These are phyloP conservation scores for Bondarzewia mesenterica DNA, from an alignment of 1,284 basidiomycete genomes.

Conservation along the genomic window DNA sequence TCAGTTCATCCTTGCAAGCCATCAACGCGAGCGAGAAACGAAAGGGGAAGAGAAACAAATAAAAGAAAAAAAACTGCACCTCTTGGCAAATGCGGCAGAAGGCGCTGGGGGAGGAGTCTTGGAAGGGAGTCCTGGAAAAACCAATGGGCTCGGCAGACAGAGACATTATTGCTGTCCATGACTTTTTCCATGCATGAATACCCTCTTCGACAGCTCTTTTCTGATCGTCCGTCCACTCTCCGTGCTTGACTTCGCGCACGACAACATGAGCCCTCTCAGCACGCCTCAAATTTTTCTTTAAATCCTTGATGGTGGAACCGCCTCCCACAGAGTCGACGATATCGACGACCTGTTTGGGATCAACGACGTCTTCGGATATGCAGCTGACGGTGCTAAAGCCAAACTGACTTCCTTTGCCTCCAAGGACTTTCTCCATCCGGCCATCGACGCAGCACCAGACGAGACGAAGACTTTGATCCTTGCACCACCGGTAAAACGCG, in stretches of 20 bases:
- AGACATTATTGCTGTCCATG: conserved; percentile 52
- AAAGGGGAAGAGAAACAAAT: conserved; percentile 10
- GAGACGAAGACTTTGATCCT: conserved; percentile 22
- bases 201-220: conserved; percentile 30
- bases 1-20: too few relatives aligned
- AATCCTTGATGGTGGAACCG: conserved; percentile 29
- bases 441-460: conserved; percentile 36
- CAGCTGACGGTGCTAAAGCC: conserved; percentile 34
- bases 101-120: conserved; percentile 86
- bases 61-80: conserved; percentile 35
- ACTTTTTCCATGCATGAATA: conserved; percentile 30
- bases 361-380: conserved; percentile 35
- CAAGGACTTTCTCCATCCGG: conserved; percentile 29
- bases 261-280: conserved; percentile 31
- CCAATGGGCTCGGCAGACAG: conserved; percentile 73
- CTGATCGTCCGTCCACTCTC: conserved; percentile 27
- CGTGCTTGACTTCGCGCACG: conserved; percentile 22
- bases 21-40: too few relatives aligned
- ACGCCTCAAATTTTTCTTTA: conserved; percentile 37
- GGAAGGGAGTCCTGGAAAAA: conserved; percentile 72
- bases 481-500: conserved; percentile 29
- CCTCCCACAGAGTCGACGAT: conserved; percentile 25
- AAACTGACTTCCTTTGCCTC: conserved; percentile 12
- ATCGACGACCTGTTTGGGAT: conserved; percentile 31
- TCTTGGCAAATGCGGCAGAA: conserved; percentile 81